Percentiles rank a stretch among this genome's conserved stretches.
Evolutionary conservation across 345 rosid genomes (phyloP).

Genomic region (Citrus glauca): DNA sequence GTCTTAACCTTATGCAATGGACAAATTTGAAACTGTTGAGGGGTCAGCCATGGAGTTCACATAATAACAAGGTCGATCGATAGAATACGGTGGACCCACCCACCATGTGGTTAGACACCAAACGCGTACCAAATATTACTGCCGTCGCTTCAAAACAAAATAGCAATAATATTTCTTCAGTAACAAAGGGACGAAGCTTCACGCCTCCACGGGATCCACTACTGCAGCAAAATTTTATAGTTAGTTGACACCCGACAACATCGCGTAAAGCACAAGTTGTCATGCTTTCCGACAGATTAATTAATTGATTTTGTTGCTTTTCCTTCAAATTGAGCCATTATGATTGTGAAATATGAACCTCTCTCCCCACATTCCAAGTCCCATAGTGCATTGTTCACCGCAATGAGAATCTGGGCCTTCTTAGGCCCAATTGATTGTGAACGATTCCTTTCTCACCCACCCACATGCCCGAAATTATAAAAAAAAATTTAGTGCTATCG

Average conservation of each 20-base stretch:
- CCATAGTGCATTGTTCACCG: too few species aligned
- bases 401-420: background rate
- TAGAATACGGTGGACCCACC: slow-evolving; percentile 1
- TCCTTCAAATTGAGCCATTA: too few species aligned
- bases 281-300: background rate
- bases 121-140: background rate
- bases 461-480: too few species aligned
- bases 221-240: background rate
- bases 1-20: background rate
- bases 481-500: too few species aligned
- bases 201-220: background rate
- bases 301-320: background rate
- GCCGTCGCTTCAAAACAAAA: background rate
- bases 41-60: background rate
- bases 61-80: background rate
- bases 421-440: background rate
- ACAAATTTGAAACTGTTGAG: background rate
- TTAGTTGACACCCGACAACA: background rate
- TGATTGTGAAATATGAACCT: too few species aligned
- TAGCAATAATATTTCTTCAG: too few species aligned
- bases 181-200: background rate
- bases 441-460: background rate
- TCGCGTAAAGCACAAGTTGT: background rate
- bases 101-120: slow-evolving; percentile 21
- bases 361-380: too few species aligned